phyloP scores from a whole-genome alignment of 139 green algal genomes.

The Chlorella sp. region DNA sequence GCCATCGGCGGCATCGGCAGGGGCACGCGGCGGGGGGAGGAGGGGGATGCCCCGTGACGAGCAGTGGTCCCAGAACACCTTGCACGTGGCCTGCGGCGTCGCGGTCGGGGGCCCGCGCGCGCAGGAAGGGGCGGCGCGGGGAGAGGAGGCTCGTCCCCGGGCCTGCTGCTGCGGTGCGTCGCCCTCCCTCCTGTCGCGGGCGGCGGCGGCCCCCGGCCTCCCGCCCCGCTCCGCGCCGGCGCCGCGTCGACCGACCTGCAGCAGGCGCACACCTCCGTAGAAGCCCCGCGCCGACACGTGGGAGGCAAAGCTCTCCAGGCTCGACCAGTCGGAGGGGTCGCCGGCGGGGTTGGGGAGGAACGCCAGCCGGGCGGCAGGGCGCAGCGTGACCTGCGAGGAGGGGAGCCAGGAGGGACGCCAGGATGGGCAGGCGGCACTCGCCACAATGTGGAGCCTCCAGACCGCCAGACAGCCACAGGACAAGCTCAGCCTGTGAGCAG shows the following conservation, averaged over 20 bases:
- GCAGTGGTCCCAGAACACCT: constrained; percentile 71
- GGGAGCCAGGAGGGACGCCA: background rate
- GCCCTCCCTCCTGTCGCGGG: no score
- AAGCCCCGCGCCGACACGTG: constrained; percentile 58
- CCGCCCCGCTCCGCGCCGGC: no score
- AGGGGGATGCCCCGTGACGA: constrained; percentile 48
- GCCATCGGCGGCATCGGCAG: no score
- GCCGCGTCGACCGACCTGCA: constrained; percentile 56
- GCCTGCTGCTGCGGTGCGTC: no score
- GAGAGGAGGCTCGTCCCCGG: no score
- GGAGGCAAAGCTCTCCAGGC: constrained; percentile 41
- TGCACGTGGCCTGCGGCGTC: constrained; percentile 64
- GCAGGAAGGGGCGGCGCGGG: no score
- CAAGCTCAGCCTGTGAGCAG: background rate
- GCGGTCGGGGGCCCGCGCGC: no score
- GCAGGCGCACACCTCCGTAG: constrained; percentile 82
- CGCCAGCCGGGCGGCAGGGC: constrained; percentile 27
- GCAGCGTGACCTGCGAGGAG: constrained; percentile 54
- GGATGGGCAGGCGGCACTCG: background rate
- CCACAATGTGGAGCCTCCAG: background rate
- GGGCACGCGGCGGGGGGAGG: background rate
- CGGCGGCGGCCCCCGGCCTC: no score
- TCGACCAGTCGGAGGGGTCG: constrained; percentile 58
- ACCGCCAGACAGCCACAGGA: background rate
- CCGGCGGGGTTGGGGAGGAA: constrained; percentile 71